Evolutionary conservation across 2,329 filamentous ascomycete species (phyloP).

Genomic region (Microascus cirrosus): DNA sequence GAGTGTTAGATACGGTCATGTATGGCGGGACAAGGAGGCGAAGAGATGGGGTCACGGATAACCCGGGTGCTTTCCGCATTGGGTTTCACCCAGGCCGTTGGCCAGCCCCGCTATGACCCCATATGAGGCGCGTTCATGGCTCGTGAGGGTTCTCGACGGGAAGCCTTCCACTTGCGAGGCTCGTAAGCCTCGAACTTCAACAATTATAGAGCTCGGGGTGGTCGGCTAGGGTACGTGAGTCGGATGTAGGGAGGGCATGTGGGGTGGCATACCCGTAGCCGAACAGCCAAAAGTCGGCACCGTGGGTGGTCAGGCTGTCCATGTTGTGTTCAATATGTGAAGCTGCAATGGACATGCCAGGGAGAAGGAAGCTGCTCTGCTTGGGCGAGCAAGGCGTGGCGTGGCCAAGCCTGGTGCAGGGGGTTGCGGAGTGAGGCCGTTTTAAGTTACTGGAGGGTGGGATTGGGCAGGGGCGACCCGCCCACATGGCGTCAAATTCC

Average conservation of each 20-base stretch:
- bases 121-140: not conserved
- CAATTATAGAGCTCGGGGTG: not conserved
- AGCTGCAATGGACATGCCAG: not conserved
- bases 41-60: not conserved
- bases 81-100: not conserved
- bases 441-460: not conserved
- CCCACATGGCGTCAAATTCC: not conserved
- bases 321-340: constrained; percentile 12
- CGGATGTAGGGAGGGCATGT: no score
- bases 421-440: no score
- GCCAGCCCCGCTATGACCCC: not conserved
- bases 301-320: constrained; percentile 17
- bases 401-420: no score
- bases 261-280: constrained; percentile 68
- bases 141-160: not conserved
- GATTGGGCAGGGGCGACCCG: not conserved
- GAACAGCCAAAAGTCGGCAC: constrained; percentile 83
- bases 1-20: not conserved
- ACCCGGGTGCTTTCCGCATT: not conserved
- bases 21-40: not conserved
- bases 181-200: not conserved
- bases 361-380: not conserved
- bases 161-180: not conserved
- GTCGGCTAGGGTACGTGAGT: not conserved
- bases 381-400: not conserved